Evolutionary conservation across 108 stramenopile genomes (phyloP).

Genomic region (Fragilariopsis cylindrus): DNA sequence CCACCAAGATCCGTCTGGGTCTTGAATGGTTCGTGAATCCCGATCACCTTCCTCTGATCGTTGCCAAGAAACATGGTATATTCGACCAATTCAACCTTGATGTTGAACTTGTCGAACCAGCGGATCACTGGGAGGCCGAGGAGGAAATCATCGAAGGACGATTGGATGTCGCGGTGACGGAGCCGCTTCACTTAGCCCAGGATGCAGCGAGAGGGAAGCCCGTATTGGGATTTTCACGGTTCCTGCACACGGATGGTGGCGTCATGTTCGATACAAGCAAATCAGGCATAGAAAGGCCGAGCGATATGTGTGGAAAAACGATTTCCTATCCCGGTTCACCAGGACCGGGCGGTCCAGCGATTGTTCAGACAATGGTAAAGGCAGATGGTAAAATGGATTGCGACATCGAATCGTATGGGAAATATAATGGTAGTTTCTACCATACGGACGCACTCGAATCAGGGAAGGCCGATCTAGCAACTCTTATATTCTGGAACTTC

Average conservation of each 20-base stretch:
- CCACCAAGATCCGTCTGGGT: constrained; percentile 35
- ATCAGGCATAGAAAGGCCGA: constrained; percentile 37
- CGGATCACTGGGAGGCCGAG: constrained; percentile 65
- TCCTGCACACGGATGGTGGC: constrained; percentile 61
- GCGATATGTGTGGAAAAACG: constrained; percentile 56
- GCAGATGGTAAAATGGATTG: constrained; percentile 56
- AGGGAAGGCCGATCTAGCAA: constrained; percentile 51
- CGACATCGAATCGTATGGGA: constrained; percentile 44
- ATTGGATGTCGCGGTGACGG: constrained; percentile 57
- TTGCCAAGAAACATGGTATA: constrained; percentile 48
- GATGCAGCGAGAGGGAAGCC: constrained; percentile 51
- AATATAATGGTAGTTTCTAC: constrained; percentile 55
- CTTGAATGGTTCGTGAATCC: constrained; percentile 58
- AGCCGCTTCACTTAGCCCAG: constrained; percentile 54
- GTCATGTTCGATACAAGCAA: constrained; percentile 41
- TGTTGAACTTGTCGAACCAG: constrained; percentile 47
- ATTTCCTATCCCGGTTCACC: constrained; percentile 53
- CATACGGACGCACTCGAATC: constrained; percentile 53
- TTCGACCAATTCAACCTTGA: constrained; percentile 40
- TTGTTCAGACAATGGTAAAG: constrained; percentile 60
- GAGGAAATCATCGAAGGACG: constrained; percentile 53
- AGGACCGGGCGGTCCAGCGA: constrained; percentile 63
- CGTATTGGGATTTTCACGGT: constrained; percentile 51
- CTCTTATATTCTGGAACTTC: constrained; percentile 61
- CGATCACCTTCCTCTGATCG: constrained; percentile 53